A percentile compares a stretch with the other conserved stretches of the same genome.
Evolutionary conservation across 306 rosid species (phyloP).

Genomic region (Ormosia emarginata): DNA sequence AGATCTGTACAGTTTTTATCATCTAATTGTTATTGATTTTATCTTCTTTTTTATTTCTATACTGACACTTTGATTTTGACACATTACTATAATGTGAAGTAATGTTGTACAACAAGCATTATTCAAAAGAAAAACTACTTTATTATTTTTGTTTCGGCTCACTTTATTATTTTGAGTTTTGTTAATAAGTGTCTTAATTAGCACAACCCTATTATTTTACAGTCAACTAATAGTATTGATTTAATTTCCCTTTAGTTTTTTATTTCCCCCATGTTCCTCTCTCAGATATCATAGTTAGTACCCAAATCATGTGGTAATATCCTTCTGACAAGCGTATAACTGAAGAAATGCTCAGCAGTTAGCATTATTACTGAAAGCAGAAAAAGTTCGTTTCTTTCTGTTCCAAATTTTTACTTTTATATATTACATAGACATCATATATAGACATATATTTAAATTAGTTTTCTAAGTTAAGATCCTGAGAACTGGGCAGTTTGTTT

Average conservation of each 20-base stretch:
- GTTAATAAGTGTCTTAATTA: no score
- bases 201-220: background rate
- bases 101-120: background rate
- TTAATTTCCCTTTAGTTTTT: background rate
- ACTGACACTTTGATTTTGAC: no score
- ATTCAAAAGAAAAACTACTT: background rate
- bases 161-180: no score
- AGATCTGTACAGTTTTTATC: background rate
- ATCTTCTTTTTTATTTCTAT: no score
- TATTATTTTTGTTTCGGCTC: no score
- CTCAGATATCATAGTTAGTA: background rate
- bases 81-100: no score
- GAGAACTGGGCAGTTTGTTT: background rate
- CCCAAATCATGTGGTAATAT: slow-evolving; percentile 5
- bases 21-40: no score
- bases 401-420: background rate
- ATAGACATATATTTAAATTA: background rate
- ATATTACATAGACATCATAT: background rate
- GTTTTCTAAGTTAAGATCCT: background rate
- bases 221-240: background rate
- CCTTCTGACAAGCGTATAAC: slow-evolving; percentile 24
- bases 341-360: slow-evolving; percentile 12
- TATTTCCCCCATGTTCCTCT: background rate
- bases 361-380: background rate
- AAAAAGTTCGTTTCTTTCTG: background rate